These are phyloP conservation scores for Cryptosporidium viatorum DNA, from an alignment of 169 alveolate genomes.

Conservation along the genomic window DNA sequence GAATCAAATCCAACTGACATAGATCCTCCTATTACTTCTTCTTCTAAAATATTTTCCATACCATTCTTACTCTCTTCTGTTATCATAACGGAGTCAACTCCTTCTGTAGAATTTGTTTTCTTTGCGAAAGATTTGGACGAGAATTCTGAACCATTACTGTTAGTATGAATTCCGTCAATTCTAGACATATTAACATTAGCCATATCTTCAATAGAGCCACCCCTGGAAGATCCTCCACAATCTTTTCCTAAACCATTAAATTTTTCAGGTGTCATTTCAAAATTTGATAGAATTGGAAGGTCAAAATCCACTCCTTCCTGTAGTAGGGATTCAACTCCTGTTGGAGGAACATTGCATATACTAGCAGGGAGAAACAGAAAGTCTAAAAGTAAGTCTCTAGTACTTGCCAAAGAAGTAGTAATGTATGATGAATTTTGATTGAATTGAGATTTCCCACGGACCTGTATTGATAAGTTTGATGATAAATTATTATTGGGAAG, in stretches of 20 bases:
- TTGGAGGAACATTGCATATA: conserved; percentile 66
- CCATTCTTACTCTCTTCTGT: neutral
- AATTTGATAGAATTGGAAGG: conserved; percentile 18
- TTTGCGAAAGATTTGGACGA: neutral
- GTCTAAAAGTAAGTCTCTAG: conserved; percentile 56
- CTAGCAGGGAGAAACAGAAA: conserved; percentile 65
- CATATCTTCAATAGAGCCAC: neutral
- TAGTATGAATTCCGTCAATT: neutral
- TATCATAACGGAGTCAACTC: neutral
- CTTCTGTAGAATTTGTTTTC: neutral
- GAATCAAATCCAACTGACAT: neutral
- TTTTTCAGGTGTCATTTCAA: neutral
- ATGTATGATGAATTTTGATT: conserved; percentile 29
- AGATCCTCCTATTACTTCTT: neutral
- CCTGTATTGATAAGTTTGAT: conserved; percentile 7
- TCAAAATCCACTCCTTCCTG: conserved; percentile 59
- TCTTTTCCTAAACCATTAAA: neutral
- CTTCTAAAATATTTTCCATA: neutral
- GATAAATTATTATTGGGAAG: neutral
- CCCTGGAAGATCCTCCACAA: neutral
- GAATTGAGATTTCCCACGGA: neutral
- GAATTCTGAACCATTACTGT: neutral
- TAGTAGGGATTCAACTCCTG: conserved; percentile 63
- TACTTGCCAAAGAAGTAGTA: conserved; percentile 31
- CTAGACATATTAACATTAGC: neutral